Evolutionary conservation across 441 rosid species (phyloP).

Genomic region (Geranium incanum): DNA sequence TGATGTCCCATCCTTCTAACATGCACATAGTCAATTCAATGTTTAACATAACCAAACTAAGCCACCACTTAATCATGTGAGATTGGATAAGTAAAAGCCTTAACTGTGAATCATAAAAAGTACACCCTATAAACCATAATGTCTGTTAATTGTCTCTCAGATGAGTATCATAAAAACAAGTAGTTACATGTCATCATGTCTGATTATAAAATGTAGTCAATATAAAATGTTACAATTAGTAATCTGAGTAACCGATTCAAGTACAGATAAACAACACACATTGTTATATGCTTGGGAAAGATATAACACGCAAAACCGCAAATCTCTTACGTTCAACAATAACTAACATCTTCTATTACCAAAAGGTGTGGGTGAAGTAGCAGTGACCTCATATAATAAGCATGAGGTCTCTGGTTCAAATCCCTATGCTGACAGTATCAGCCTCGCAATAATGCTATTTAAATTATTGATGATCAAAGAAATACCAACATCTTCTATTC

Average conservation of each 20-base stretch:
- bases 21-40: conserved; percentile 18
- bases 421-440: no score
- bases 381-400: no score
- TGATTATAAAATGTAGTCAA: background rate
- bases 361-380: no score
- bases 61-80: background rate
- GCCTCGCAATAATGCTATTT: no score
- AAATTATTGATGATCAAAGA: no score
- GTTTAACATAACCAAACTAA: background rate
- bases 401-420: no score
- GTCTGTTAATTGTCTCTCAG: background rate
- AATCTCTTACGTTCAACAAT: background rate
- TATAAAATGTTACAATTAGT: no score
- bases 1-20: conserved; percentile 21
- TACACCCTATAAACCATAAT: background rate
- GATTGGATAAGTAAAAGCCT: background rate
- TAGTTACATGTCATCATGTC: background rate
- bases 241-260: background rate
- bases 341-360: no score
- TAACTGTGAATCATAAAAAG: background rate
- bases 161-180: background rate
- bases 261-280: background rate
- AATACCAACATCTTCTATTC: background rate
- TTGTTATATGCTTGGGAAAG: background rate
- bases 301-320: background rate